Base-by-base conservation (phyloP, 139 green algal genomes). In the Astrephomene gubernaculifera region DNA sequence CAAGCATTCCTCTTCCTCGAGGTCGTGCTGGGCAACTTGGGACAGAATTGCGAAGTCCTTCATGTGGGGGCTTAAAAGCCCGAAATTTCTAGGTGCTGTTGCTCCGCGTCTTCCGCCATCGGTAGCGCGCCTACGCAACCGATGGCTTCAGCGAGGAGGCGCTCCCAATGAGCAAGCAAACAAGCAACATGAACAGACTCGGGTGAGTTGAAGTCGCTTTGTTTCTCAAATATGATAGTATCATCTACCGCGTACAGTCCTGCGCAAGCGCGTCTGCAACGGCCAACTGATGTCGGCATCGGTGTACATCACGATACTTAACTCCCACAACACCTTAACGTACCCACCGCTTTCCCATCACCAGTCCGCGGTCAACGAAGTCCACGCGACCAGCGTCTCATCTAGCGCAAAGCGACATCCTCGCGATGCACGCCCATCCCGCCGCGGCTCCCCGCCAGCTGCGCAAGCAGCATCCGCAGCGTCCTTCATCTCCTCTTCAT, bases 21-120 rank as follows among this genome's bases (percentile, higher is more conserved):
- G n/a, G n/a, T n/a, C n/a, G n/a, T n/a, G n/a, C n/a, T n/a, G n/a
- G n/a, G n/a, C n/a, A n/a, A n/a, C n/a, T n/a, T n/a, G n/a, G n/a
- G n/a, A n/a, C n/a, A n/a, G n/a, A n/a, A n/a, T n/a, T n/a, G n/a
- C n/a, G n/a, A n/a, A n/a, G n/a, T n/a, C n/a, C n/a, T n/a, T n/a
- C n/a, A 70, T 80, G 71, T 80, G 71, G 71, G 53, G 49, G 10
- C 49, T 80, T 4, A 44, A 80, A 25, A 80, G 71, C 24, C 71
- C 44, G 9, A 45, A 6, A 45, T 65, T 80, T 31, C 35, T 65
- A 31, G 71, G 71, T 14, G 35, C 71, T 12, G 49, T 80, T 25
- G 24, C 9, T 49, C 71, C 71, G 6, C 71, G 71, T 1, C 22
- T 80, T 17, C 29, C 29, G 7, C 49, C 33, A 17, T 80, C 71